phyloP scores from a whole-genome alignment of 108 stramenopile species.

The Cyclotella sp. region DNA sequence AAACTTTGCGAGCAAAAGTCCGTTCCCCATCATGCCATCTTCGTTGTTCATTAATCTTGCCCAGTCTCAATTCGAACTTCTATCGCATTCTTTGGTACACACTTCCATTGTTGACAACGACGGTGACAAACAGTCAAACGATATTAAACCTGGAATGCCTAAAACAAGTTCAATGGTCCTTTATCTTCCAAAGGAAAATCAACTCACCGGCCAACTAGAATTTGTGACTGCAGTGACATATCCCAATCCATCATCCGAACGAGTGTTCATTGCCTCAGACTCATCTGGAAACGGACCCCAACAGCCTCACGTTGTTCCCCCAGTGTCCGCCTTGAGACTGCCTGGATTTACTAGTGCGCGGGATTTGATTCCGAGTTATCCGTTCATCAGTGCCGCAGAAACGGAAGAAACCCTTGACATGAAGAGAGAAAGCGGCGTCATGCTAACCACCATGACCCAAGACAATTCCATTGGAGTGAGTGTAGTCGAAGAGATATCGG shows the following conservation, averaged over 20 bases:
- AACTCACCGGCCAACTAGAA: conserved; percentile 76
- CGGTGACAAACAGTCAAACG: conserved; percentile 17
- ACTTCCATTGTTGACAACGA: neutral
- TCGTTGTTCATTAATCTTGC: conserved; percentile 71
- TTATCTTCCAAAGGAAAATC: conserved; percentile 87
- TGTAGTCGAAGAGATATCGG: conserved; percentile 50
- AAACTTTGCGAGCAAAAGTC: conserved; percentile 26
- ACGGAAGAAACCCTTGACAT: neutral
- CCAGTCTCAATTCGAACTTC: conserved; percentile 78
- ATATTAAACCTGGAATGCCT: conserved; percentile 16
- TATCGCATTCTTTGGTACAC: conserved; percentile 68
- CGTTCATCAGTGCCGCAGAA: conserved; percentile 45
- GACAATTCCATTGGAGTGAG: conserved; percentile 52
- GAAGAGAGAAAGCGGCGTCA: neutral
- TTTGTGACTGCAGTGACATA: conserved; percentile 79
- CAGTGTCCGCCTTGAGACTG: conserved; percentile 27
- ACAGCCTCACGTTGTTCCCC: conserved; percentile 34
- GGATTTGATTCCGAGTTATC: conserved; percentile 54
- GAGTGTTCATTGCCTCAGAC: conserved; percentile 80
- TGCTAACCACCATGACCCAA: conserved; percentile 18
- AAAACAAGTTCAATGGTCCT: conserved; percentile 83
- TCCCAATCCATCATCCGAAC: conserved; percentile 72
- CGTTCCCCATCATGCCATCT: conserved; percentile 80
- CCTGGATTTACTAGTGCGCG: conserved; percentile 46
- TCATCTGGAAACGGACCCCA: conserved; percentile 37